Percentiles rank a stretch among this genome's conserved stretches.
Evolutionary conservation across 257 asterid genomes (phyloP).

Genomic region (Nicotiana undulata): DNA sequence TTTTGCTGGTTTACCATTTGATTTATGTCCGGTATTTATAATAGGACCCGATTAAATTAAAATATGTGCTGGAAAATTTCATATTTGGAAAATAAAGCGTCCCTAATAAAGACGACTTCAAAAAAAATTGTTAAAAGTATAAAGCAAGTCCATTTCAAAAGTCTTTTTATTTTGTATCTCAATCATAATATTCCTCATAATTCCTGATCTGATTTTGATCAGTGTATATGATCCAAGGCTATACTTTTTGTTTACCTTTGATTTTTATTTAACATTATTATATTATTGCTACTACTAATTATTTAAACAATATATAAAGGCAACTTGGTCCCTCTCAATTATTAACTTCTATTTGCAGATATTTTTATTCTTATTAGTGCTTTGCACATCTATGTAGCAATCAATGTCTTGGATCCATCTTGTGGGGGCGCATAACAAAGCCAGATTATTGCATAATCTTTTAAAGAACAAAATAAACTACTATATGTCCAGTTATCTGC

Average conservation of each 20-base stretch:
- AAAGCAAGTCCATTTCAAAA: too few species aligned
- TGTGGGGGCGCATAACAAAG: neutral
- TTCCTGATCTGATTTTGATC: too few species aligned
- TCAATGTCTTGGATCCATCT: neutral
- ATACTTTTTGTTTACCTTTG: too few species aligned
- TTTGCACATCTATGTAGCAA: neutral
- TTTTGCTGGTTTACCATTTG: neutral
- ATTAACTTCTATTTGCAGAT: neutral
- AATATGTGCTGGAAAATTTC: rapidly evolving
- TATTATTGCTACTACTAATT: neutral
- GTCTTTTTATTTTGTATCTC: neutral
- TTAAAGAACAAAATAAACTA: neutral
- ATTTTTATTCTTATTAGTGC: neutral
- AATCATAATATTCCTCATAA: too few species aligned
- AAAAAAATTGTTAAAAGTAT: too few species aligned
- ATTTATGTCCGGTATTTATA: too few species aligned
- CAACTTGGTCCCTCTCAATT: neutral
- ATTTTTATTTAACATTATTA: too few species aligned
- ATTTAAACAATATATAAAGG: neutral
- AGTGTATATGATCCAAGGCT: too few species aligned
- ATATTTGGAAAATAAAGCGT: too few species aligned
- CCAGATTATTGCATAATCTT: neutral
- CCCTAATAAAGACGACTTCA: rapidly evolving
- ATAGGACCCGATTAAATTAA: too few species aligned
- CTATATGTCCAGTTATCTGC: neutral